These are phyloP conservation scores for Auriculariales sp. DNA, from an alignment of 768 basidiomycete genomes.

Conservation along the genomic window DNA sequence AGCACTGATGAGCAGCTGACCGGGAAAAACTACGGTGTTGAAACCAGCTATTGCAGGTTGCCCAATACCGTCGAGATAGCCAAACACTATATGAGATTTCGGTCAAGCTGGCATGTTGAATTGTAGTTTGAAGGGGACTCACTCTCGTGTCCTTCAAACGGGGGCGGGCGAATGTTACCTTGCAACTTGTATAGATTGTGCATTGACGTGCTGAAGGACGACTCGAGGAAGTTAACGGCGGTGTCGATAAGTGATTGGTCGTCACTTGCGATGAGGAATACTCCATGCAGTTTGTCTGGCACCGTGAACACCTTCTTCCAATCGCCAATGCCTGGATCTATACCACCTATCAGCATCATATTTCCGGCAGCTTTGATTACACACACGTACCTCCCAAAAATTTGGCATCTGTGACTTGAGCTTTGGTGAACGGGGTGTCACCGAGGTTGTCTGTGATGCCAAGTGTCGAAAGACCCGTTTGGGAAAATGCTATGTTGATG, in stretches of 20 bases:
- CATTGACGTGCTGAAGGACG: conserved; percentile 23
- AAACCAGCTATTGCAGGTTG: conserved; percentile 18
- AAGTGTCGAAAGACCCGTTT: conserved; percentile 28
- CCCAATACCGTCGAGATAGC: conserved; percentile 18
- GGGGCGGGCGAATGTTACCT: conserved; percentile 20
- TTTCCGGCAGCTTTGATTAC: too few species aligned
- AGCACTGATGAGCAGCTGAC: conserved; percentile 13
- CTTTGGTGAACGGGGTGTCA: conserved; percentile 22
- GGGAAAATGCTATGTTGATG: conserved; percentile 41
- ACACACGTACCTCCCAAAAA: too few species aligned
- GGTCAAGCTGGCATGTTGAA: background rate
- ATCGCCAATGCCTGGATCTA: conserved; percentile 16
- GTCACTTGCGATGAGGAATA: background rate
- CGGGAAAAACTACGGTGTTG: conserved; percentile 9
- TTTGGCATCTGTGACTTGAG: conserved; percentile 21
- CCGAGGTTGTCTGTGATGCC: conserved; percentile 24
- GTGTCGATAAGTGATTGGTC: background rate
- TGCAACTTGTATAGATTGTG: conserved; percentile 20
- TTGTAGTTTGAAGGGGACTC: conserved; percentile 4
- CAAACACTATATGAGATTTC: conserved; percentile 4
- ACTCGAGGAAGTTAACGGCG: background rate
- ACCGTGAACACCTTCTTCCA: conserved; percentile 34
- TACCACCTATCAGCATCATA: too few species aligned
- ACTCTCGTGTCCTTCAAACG: conserved; percentile 15
- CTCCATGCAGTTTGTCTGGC: conserved; percentile 16